phyloP scores from a whole-genome alignment of 768 basidiomycete species.

The Suillus lakei region DNA sequence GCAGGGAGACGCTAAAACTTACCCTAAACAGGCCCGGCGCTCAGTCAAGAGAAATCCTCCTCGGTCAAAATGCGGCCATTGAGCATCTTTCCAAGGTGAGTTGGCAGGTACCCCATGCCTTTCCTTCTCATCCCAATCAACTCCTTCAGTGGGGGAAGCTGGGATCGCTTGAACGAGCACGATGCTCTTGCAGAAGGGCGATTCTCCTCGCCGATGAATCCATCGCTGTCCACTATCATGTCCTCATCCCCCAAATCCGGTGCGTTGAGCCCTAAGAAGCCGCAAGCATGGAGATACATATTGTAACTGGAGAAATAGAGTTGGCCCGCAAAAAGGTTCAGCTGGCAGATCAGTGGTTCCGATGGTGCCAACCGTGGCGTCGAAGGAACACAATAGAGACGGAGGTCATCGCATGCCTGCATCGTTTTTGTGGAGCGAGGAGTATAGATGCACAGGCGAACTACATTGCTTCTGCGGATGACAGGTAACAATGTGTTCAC shows the following conservation, averaged over 20 bases:
- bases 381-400: slow-evolving; percentile 12
- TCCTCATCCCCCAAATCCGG: neutral
- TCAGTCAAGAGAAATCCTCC: slow-evolving; percentile 27
- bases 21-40: neutral
- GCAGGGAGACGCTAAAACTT: neutral
- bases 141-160: slow-evolving; percentile 1
- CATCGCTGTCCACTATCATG: neutral
- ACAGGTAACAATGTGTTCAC: slow-evolving; percentile 40
- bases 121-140: slow-evolving; percentile 36
- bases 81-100: slow-evolving; percentile 48
- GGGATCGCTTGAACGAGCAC: neutral
- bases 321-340: slow-evolving; percentile 6
- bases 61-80: slow-evolving; percentile 28
- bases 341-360: neutral
- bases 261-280: slow-evolving; percentile 1
- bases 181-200: neutral
- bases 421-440: slow-evolving; percentile 40
- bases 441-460: slow-evolving; percentile 49
- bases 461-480: slow-evolving; percentile 37
- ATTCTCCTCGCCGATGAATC: neutral
- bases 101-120: slow-evolving; percentile 39
- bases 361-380: neutral
- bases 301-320: neutral
- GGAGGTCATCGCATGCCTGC: slow-evolving; percentile 41
- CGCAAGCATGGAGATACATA: neutral